These are phyloP conservation scores for Gossypium trilobum DNA, from an alignment of 441 rosid species.

Conservation along the genomic window DNA sequence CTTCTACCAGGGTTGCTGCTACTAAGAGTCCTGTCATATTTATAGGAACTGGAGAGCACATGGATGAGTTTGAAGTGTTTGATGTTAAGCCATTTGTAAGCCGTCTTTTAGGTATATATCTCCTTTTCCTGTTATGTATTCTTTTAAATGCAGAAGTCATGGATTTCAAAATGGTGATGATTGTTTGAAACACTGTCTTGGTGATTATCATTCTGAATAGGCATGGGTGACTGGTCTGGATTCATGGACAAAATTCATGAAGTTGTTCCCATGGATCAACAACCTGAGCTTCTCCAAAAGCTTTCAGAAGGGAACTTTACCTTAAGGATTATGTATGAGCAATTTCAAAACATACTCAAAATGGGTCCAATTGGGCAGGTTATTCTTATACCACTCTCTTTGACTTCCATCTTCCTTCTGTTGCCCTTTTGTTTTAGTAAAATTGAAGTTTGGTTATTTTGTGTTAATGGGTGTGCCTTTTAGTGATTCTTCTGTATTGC, in stretches of 20 bases:
- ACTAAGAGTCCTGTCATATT: constrained; percentile 95
- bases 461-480: neutral
- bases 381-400: neutral
- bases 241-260: constrained; percentile 95
- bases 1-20: constrained; percentile 67
- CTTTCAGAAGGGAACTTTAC: constrained; percentile 87
- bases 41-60: constrained; percentile 94
- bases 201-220: constrained; percentile 30
- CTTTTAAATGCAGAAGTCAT: neutral
- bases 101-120: constrained; percentile 64
- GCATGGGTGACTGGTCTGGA: constrained; percentile 95
- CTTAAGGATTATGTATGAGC: constrained; percentile 90
- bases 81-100: constrained; percentile 90
- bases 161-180: neutral
- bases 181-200: neutral
- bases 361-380: constrained; percentile 98
- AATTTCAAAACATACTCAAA: constrained; percentile 76
- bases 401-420: neutral
- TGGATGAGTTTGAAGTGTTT: constrained; percentile 94
- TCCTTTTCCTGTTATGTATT: constrained; percentile 8
- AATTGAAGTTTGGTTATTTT: neutral
- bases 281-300: constrained; percentile 91
- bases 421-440: neutral
- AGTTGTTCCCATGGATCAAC: constrained; percentile 96
- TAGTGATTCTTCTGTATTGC: neutral